Evolutionary conservation across 371 early-diverging fungal genomes (phyloP).

Genomic region (Mortierella sp.): DNA sequence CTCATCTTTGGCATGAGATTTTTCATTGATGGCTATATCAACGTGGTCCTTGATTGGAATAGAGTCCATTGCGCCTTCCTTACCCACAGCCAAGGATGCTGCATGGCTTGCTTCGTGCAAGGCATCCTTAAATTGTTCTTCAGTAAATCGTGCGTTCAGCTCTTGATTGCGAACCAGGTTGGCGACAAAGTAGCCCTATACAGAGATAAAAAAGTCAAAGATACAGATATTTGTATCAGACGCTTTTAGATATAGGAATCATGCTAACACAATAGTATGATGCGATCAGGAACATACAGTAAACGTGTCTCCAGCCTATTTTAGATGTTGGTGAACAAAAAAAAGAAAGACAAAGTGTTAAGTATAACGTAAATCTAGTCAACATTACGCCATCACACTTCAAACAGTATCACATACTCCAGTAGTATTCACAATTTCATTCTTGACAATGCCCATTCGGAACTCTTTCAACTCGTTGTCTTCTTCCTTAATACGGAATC

Average conservation of each 20-base stretch:
- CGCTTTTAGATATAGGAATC: no score
- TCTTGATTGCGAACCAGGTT: conserved; percentile 63
- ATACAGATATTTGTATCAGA: no score
- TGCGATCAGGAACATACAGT: conserved; percentile 61
- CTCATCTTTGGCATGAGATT: conserved; percentile 1
- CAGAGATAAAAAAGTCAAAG: not conserved
- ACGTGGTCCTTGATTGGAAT: conserved; percentile 67
- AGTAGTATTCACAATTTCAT: conserved; percentile 76
- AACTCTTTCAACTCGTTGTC: conserved; percentile 56
- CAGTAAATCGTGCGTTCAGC: conserved; percentile 56
- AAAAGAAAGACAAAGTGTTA: not conserved
- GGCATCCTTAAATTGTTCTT: conserved; percentile 57
- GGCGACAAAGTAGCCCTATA: conserved; percentile 80
- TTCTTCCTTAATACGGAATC: conserved; percentile 58
- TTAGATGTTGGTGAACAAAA: not conserved
- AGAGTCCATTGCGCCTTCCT: conserved; percentile 75
- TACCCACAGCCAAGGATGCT: conserved; percentile 68
- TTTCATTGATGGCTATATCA: conserved; percentile 21
- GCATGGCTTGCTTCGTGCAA: conserved; percentile 69
- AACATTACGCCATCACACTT: not conserved
- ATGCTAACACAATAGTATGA: no score
- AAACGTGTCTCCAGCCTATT: conserved; percentile 84
- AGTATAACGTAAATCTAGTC: not conserved
- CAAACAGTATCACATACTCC: conserved; percentile 60
- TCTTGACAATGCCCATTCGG: conserved; percentile 60